Base-by-base conservation (phyloP, 768 basidiomycete genomes). In the Boletus sp. region DNA sequence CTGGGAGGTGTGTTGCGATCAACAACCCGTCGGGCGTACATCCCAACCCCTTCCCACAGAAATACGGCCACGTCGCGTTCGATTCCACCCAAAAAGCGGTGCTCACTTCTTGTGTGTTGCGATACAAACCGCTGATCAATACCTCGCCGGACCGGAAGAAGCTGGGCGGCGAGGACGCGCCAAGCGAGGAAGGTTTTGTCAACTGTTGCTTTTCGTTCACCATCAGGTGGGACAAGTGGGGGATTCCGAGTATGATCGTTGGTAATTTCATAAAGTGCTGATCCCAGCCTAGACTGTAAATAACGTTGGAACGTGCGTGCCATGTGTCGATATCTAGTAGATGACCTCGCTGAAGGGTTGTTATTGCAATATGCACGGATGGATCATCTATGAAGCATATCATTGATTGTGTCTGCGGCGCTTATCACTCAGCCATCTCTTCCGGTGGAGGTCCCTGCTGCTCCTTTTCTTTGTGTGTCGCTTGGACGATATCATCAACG, bases 181-280 rank as follows among this genome's bases (percentile, higher is more conserved):
- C 76, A 14, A 77, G 73, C 43, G 88, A 91, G 66, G 88, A 91
- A 59, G 84, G 83, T 4, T 85, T 87, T 61, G 83, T 93, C 61
- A 91, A 84, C 63, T 93, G 90, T 67, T 93, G 90, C 63, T 92
- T 93, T 70, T 91, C 88, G n/a, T 93, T 93, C 67, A 92, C 88
- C 7, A 92, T 94, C 52, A 79, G 91, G 47, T 72, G 90, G 56
- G 88, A n/a, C n/a, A n/a, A n/a, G n/a, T n/a, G n/a, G n/a, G n/a
- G n/a, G n/a, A n/a, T n/a, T n/a, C n/a, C n/a, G 92, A 63, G 85
- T 85, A 65, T 90, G 85, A 92, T 93, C 61, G 90, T 93, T 19
- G 92, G 92, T 15, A 93, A 93, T 67, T 92, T 92, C 60, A 90
- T 93, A 64, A 83, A 80, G 65, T 89, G 83, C 59, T 85, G 58